phyloP scores from a whole-genome alignment of 257 asterid species.

The Thymus mandschuricus region DNA sequence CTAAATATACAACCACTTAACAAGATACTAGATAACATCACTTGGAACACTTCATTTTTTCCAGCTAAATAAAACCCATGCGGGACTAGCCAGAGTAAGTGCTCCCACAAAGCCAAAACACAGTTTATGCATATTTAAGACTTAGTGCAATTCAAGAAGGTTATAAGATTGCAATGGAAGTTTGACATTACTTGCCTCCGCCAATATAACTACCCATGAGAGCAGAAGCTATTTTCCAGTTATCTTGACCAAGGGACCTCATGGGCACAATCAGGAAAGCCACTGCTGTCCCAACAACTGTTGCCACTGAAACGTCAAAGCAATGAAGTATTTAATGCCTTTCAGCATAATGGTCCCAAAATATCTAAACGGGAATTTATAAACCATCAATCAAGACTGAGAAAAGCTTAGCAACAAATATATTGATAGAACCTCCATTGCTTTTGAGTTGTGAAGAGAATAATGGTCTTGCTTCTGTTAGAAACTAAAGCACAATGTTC shows the following conservation, averaged over 20 bases:
- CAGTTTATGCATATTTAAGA: neutral
- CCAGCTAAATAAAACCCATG: neutral
- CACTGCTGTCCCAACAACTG: conserved; percentile 64
- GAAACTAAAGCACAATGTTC: neutral
- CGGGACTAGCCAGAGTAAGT: neutral
- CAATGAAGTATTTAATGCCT: conserved; percentile 10
- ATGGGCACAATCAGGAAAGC: conserved; percentile 80
- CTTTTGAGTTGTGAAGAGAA: neutral
- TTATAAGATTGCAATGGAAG: conserved; percentile 4
- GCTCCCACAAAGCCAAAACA: neutral
- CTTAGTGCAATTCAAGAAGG: conserved; percentile 9
- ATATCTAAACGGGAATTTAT: conserved; percentile 9
- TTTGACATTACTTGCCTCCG: conserved; percentile 58
- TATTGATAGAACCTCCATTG: neutral
- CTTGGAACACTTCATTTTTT: neutral
- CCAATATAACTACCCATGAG: conserved; percentile 95
- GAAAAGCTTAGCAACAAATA: conserved; percentile 2
- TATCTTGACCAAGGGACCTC: conserved; percentile 82
- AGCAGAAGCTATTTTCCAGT: conserved; percentile 88
- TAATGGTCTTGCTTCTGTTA: neutral
- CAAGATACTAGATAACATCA: neutral
- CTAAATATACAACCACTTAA: conserved; percentile 11
- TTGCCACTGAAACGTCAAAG: conserved; percentile 66
- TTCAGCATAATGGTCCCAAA: conserved; percentile 14
- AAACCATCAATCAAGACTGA: conserved; percentile 20